Base-by-base conservation (phyloP, 345 rosid species). In the Limnanthes douglasii region DNA sequence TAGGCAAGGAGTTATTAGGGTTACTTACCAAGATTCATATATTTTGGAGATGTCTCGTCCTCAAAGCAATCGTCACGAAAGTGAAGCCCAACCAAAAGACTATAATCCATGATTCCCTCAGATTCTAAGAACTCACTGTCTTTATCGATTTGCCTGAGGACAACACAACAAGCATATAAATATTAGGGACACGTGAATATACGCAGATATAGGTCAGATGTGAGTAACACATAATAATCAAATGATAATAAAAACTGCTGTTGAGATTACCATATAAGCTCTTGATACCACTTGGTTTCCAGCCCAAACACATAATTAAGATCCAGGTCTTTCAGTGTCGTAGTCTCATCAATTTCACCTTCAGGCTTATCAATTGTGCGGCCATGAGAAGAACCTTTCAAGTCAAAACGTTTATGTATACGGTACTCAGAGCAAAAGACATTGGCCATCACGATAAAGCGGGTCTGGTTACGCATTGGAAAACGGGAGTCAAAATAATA, bases 281-380 rank as follows among this genome's bases (percentile, higher is more conserved):
- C 78, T 45, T 66, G 73, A 53, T 55, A 72, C 73, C 82, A 69
- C 11, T 61, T 53, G 25, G 45, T 46, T 45, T 72, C 70, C 8
- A 77, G 58, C 22, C 54, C 65, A 43, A 77, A 77, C 10, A 69
- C 56, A 39, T 57, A 69, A 24, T 69, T 66, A 37, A 77, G 81
- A 59, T 77, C 86, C 3, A 77, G 78, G 60, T 77, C 86, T 46
- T 77, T 77, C 9, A 77, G 75, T 32, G 86, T 72, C 27, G 81
- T 64, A 16, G 73, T 72, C 48, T 64, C 78, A 11, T 69, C 78
- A 43, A 72, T 64, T 50, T 66, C 71, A 33, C 54, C 60, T 35
- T 61, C 73, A 25, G 42, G 61, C 29, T 69, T 77, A 23, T 61
- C 75, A 20, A 69, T 69, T 1, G 60, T 61, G 15, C 86, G 86